Evolutionary conservation across 345 rosid species (phyloP).

Genomic region (Eucalyptus cloeziana): DNA sequence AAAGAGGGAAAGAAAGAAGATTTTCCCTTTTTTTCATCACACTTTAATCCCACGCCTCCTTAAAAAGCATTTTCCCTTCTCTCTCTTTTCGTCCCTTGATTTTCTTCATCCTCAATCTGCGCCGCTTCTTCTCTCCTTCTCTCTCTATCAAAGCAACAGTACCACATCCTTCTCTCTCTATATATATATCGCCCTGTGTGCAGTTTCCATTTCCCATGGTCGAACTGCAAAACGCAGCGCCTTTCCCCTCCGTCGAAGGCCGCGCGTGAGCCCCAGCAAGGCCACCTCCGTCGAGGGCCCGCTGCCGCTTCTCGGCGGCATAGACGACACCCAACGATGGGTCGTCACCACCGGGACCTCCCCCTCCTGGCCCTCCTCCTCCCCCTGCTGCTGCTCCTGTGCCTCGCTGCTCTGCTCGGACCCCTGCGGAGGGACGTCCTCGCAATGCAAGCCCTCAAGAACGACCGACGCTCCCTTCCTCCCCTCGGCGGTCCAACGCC

Average conservation of each 20-base stretch:
- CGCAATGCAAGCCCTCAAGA: conserved; percentile 16
- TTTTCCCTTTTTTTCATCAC: too few relatives aligned
- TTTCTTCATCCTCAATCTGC: too few relatives aligned
- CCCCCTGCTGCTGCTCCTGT: not conserved
- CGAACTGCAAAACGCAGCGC: not conserved
- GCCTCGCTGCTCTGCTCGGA: not conserved
- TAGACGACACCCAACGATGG: too few relatives aligned
- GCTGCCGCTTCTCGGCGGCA: too few relatives aligned
- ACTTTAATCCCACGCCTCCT: too few relatives aligned
- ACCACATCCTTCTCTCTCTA: not conserved
- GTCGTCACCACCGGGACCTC: too few relatives aligned
- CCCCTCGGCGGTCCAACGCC: conserved; percentile 34
- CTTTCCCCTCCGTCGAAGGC: not conserved
- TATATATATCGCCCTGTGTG: not conserved
- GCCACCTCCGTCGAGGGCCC: not conserved
- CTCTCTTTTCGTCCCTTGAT: too few relatives aligned
- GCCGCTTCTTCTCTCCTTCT: not conserved
- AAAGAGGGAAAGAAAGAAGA: too few relatives aligned
- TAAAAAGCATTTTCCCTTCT: too few relatives aligned
- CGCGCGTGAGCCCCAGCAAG: too few relatives aligned
- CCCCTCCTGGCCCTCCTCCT: not conserved
- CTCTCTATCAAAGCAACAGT: not conserved
- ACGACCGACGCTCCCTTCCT: conserved; percentile 10
- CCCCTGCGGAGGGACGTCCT: not conserved
- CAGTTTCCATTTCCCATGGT: not conserved